Percentiles rank a stretch among this genome's conserved stretches.
These are phyloP conservation scores for Raffaelea albimanens DNA, from an alignment of 2,329 filamentous ascomycete genomes.

Conservation along the genomic window DNA sequence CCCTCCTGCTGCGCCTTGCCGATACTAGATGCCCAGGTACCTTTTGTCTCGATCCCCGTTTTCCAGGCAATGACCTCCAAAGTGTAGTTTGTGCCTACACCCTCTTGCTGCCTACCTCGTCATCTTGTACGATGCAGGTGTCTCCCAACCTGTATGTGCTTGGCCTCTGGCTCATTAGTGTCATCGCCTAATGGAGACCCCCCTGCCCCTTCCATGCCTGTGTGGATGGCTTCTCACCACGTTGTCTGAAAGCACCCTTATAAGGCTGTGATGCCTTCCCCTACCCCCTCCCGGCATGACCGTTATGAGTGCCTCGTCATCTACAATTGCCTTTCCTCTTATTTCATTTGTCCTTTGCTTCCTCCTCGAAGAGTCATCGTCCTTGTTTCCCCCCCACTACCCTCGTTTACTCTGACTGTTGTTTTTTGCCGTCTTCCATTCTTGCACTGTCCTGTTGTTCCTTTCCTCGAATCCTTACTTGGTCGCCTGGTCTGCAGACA, in stretches of 20 bases:
- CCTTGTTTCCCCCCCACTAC: conserved; percentile 11
- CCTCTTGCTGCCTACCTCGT: conserved; percentile 8
- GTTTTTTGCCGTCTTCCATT: background rate
- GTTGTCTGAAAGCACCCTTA: conserved; percentile 22
- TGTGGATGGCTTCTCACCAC: conserved; percentile 10
- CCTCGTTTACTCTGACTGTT: conserved; percentile 5
- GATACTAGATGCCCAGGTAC: too few relatives aligned
- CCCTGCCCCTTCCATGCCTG: background rate
- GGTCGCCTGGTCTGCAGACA: background rate
- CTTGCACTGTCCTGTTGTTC: background rate
- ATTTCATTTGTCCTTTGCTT: conserved; percentile 17
- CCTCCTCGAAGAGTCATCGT: conserved; percentile 6
- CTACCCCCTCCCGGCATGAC: conserved; percentile 15
- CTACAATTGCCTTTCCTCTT: conserved; percentile 16
- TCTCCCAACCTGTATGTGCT: conserved; percentile 5
- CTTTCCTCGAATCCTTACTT: background rate
- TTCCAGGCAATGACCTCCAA: too few relatives aligned
- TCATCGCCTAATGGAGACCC: background rate
- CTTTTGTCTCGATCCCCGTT: too few relatives aligned
- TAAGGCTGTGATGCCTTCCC: conserved; percentile 44
- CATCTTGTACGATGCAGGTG: conserved; percentile 15
- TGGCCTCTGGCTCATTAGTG: conserved; percentile 9
- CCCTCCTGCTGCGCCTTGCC: too few relatives aligned
- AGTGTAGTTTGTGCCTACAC: conserved; percentile 7
- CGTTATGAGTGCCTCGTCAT: conserved; percentile 14